A percentile compares a stretch with the other conserved stretches of the same genome.
These are phyloP conservation scores for Alternaria triticina DNA, from an alignment of 2,329 filamentous ascomycete species.

Conservation along the genomic window DNA sequence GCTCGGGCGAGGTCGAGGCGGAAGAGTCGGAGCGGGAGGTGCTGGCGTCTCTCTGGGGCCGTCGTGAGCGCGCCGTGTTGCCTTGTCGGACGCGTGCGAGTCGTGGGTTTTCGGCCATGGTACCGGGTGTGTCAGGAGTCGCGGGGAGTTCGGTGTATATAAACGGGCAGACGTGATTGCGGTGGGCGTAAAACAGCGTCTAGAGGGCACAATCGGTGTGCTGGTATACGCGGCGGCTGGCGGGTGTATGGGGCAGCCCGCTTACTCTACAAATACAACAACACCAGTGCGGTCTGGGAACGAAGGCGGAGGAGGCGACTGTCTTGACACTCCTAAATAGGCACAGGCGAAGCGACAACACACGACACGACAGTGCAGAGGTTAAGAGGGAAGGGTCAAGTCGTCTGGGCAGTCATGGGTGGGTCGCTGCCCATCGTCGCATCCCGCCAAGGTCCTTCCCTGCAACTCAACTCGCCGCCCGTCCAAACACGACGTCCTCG, in stretches of 20 bases:
- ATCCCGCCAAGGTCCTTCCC: slow-evolving; percentile 8
- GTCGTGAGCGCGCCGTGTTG: slow-evolving; percentile 43
- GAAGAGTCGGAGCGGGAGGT: slow-evolving; percentile 58
- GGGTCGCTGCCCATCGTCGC: slow-evolving; percentile 9
- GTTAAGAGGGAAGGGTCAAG: slow-evolving; percentile 3
- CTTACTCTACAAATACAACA: neutral
- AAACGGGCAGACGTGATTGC: neutral
- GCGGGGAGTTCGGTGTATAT: neutral
- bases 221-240: slow-evolving; percentile 15
- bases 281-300: neutral
- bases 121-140: neutral
- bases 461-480: neutral
- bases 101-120: slow-evolving; percentile 15
- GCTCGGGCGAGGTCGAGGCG: slow-evolving; percentile 75
- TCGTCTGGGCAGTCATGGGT: slow-evolving; percentile 9
- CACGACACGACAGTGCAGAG: neutral
- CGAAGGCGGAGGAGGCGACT: neutral
- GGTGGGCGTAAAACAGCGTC: neutral
- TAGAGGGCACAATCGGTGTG: slow-evolving; percentile 3
- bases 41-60: slow-evolving; percentile 41
- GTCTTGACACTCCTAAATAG: neutral
- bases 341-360: neutral
- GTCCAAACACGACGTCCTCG: neutral
- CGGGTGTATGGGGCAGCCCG: slow-evolving; percentile 8
- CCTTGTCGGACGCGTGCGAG: slow-evolving; percentile 7